Base-by-base conservation (phyloP, 2,329 filamentous ascomycete species). In the Colletotrichum theobromicola region DNA sequence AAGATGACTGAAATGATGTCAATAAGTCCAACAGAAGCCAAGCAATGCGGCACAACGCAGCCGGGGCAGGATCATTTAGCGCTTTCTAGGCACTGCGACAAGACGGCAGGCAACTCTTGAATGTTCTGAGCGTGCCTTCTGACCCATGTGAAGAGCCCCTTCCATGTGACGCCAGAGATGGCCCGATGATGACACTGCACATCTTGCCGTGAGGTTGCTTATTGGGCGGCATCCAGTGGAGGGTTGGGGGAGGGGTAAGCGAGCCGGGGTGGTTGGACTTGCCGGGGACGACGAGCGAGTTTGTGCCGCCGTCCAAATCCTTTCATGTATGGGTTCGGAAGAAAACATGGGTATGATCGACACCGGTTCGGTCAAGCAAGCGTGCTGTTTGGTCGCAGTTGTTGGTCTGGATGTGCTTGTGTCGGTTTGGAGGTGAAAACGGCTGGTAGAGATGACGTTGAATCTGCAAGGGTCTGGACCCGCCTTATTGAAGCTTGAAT, bases 11-110 rank as follows among this genome's bases (percentile, higher is more conserved):
- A 30, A 7, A 60, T 64, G 58, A 73, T 69, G 46, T 70, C 26
- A 73, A 73, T n/a, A 58, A 42, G 57, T 26, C 50, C 34, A 50
- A 16, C 32, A 34, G 35, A 32, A 16, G 70, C 70, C 46, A 72
- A 72, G 70, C 50, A 32, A 73, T 64, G 65, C 65, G 58, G 66
- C 66, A 70, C 58, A 55, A 24, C 28, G 53, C 26, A 42, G 32
- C 66, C 28, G 57, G 26, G 28, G 28, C 32, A 32, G 70, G 70
- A 42, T 37, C 46, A 42, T 37, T 32, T 46, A 55, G 37, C 32
- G 70, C 42, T 34, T 63, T 12, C 35, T 68, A n/a, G 64, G 70
- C 70, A 42, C 65, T 70, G 70, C 46, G 28, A 58, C 26, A n/a
- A 60, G n/a, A 34, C 35, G 9, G 12, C 28, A n/a, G 66, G 26